Evolutionary conservation across 179 eudicot species (phyloP), one percentile per base, ranked within the genome.

Genomic region (Beta macrorhiza): DNA sequence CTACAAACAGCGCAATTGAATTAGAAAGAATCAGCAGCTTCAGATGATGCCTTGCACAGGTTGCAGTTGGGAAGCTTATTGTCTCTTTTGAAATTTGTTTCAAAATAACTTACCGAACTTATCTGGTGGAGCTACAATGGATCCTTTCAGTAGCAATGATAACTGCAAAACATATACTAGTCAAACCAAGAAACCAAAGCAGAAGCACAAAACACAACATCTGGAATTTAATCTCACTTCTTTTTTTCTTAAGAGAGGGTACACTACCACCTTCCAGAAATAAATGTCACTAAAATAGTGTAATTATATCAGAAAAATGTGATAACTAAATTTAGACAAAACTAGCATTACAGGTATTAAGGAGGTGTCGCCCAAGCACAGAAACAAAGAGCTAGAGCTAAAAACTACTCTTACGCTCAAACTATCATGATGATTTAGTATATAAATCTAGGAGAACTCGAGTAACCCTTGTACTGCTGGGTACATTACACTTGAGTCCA

Each of bases 111-210:
- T 88, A 95, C 99, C 99, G 80, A 92, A 95, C 86, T 92, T 95
- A 88, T 95, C 98, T 47, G 99, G 99, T 29, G 99, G 99, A 58
- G 99, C 99, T 83, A 95, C 91, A 68, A 95, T 93, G 13, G 99
- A 89, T 84, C 99, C 99, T 89, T 92, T 95, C 89, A 95, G 84
- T 78, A 95, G 88, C 83, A 93, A 83, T 16, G 99, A 95, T 82
- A 95, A 83, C 99, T 95, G 92, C 63, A 86, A 32, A 87, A 74
- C 22, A 51, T 19, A 74, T 68, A 69, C 62, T 15, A 17, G 72
- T 22, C 44, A 58, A 72, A 42, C 11, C 70, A 77, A n/a, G 10
- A 16, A 72, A 20, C 15, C 68, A 74, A 29, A n/a, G 52, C 37
- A 83, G 61, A 74, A 29, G n/a, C 15, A 63, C 51, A 82, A 17